phyloP scores from a whole-genome alignment of 805 yeast species.

The Barnettozyma sucrosica region DNA sequence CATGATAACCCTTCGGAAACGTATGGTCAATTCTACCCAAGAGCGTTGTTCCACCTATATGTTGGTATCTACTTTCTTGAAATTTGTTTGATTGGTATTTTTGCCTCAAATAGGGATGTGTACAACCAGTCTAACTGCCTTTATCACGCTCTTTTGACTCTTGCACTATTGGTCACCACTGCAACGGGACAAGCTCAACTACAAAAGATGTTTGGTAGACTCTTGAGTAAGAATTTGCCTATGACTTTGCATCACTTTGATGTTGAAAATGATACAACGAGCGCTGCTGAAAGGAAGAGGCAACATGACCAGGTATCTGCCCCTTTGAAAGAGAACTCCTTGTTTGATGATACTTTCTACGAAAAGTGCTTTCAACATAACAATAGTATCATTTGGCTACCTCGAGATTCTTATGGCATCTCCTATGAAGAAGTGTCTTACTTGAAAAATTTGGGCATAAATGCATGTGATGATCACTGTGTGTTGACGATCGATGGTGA shows the following conservation, averaged over 20 bases:
- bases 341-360: constrained; percentile 22
- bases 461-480: constrained; percentile 16
- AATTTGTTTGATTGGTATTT: constrained; percentile 69
- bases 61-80: constrained; percentile 81
- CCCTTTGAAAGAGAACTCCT: constrained; percentile 1
- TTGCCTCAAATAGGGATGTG: constrained; percentile 54
- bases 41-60: constrained; percentile 70
- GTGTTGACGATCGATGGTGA: constrained; percentile 21
- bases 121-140: constrained; percentile 38
- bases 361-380: constrained; percentile 23
- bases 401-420: constrained; percentile 17
- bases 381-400: constrained; percentile 21
- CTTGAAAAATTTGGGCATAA: constrained; percentile 22
- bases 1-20: constrained; percentile 53
- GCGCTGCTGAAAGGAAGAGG: background rate
- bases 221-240: constrained; percentile 34
- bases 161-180: constrained; percentile 46
- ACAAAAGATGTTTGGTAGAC: constrained; percentile 34
- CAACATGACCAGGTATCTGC: background rate
- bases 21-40: constrained; percentile 64
- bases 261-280: background rate
- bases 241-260: constrained; percentile 10
- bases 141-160: constrained; percentile 48
- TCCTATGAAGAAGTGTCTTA: constrained; percentile 12
- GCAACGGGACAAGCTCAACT: constrained; percentile 51